These are phyloP conservation scores for Leccinum solheimii DNA, from an alignment of 1,284 basidiomycete species.

Conservation along the genomic window DNA sequence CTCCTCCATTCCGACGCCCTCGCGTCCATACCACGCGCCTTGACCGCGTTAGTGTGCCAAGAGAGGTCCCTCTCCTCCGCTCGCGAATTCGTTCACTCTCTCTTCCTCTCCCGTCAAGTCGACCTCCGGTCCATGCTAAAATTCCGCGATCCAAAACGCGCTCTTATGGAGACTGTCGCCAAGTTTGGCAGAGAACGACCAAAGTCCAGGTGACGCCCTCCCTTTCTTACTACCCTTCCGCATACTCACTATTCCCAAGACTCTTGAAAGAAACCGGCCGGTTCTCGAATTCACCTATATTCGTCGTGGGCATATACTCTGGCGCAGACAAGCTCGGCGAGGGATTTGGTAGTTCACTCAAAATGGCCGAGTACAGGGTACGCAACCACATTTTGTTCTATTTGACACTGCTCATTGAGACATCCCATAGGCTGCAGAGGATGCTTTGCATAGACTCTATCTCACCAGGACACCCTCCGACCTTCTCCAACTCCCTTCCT, in stretches of 20 bases:
- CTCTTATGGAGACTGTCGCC: conserved; percentile 73
- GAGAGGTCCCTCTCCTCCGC: conserved; percentile 78
- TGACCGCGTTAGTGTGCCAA: conserved; percentile 77
- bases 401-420: neutral
- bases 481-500: conserved; percentile 64
- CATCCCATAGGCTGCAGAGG: conserved; percentile 71
- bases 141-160: conserved; percentile 84
- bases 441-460: conserved; percentile 79
- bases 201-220: conserved; percentile 61
- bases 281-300: conserved; percentile 85
- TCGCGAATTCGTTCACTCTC: conserved; percentile 80
- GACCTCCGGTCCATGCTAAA: conserved; percentile 86
- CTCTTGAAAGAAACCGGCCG: conserved; percentile 92
- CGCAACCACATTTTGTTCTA: conserved; percentile 21
- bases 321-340: conserved; percentile 90
- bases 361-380: conserved; percentile 95
- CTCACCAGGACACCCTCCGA: conserved; percentile 73
- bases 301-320: conserved; percentile 92
- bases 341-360: conserved; percentile 89
- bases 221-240: neutral
- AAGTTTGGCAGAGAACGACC: conserved; percentile 77
- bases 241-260: conserved; percentile 34
- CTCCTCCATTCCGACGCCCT: conserved; percentile 71
- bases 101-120: conserved; percentile 82
- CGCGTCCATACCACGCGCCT: conserved; percentile 70